Evolutionary conservation across 108 stramenopile species (phyloP).

Genomic region (Tribonema minus): DNA sequence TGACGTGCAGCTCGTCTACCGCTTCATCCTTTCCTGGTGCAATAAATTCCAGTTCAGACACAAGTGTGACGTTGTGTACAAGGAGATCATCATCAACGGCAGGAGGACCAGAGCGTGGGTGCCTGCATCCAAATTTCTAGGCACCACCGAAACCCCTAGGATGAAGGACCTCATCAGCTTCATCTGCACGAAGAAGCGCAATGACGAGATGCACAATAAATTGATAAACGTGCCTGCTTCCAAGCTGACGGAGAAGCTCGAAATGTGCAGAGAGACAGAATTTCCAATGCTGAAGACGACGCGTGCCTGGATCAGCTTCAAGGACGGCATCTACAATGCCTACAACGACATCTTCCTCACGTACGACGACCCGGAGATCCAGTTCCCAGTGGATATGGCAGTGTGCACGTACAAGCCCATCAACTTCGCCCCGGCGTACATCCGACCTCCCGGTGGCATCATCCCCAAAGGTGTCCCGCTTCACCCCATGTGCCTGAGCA

Average conservation of each 20-base stretch:
- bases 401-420: not conserved
- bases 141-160: too few species aligned
- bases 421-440: not conserved
- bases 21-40: not conserved
- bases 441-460: not conserved
- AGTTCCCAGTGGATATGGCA: not conserved
- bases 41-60: not conserved
- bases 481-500: not conserved
- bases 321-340: constrained; percentile 3
- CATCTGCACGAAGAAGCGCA: not conserved
- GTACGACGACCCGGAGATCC: not conserved
- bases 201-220: constrained; percentile 3
- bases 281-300: not conserved
- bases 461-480: too few species aligned
- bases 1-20: not conserved
- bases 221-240: not conserved
- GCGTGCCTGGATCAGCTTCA: not conserved
- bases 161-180: not conserved
- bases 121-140: too few species aligned
- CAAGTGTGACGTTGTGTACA: not conserved
- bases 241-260: not conserved
- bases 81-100: not conserved
- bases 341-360: not conserved
- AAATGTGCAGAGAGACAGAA: not conserved
- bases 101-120: not conserved